These are phyloP conservation scores for Diaporthe citriasiana DNA, from an alignment of 2,329 filamentous ascomycete genomes.

Conservation along the genomic window DNA sequence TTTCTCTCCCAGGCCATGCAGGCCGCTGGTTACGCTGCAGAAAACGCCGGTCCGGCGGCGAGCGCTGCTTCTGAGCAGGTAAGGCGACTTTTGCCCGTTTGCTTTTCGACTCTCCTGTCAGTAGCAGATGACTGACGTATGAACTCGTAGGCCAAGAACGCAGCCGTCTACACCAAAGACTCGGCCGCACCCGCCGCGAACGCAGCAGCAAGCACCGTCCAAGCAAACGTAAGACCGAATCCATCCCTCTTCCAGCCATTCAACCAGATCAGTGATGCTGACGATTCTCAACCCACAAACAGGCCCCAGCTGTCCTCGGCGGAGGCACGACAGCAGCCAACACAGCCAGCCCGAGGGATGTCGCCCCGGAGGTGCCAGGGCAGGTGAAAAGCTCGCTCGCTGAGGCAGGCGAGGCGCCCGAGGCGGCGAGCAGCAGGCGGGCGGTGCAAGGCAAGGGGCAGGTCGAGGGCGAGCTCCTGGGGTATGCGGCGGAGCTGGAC, in stretches of 20 bases:
- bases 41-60: slow-evolving; percentile 11
- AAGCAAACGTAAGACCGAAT: slow-evolving; percentile 7
- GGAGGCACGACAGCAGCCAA: background rate
- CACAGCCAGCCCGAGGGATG: slow-evolving; percentile 46
- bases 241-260: background rate
- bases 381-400: slow-evolving; percentile 70
- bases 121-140: background rate
- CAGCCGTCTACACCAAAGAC: slow-evolving; percentile 28
- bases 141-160: background rate
- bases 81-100: background rate
- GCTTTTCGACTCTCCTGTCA: background rate
- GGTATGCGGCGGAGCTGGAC: slow-evolving; percentile 61
- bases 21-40: slow-evolving; percentile 4
- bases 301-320: slow-evolving; percentile 11
- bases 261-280: background rate
- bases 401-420: slow-evolving; percentile 73
- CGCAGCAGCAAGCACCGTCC: slow-evolving; percentile 12
- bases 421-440: slow-evolving; percentile 77
- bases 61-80: slow-evolving; percentile 19
- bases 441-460: slow-evolving; percentile 83
- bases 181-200: slow-evolving; percentile 4
- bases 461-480: slow-evolving; percentile 80
- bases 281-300: background rate
- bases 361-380: slow-evolving; percentile 65
- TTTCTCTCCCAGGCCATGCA: slow-evolving; percentile 28